Base-by-base conservation (phyloP, 2,329 filamentous ascomycete genomes). In the Coleophoma eucalyptorum region DNA sequence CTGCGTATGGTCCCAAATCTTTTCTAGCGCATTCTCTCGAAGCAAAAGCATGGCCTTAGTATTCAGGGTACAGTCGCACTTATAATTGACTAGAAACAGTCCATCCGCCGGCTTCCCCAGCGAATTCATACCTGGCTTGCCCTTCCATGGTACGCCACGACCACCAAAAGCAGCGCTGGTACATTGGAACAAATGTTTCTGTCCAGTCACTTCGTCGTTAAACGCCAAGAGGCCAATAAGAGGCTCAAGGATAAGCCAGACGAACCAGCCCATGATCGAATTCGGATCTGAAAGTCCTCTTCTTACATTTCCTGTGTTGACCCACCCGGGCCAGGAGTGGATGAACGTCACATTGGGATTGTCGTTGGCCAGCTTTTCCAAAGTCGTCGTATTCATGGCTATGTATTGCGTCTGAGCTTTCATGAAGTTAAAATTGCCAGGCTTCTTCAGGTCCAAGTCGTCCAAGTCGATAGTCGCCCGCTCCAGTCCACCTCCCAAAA, bases 401-500 rank as follows among this genome's bases (percentile, higher is more conserved):
- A 69, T 69, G 5, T 72, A 61, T 35, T 80, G 75, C 12, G 68
- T 72, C 13, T 72, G 71, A 8, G 65, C 58, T 1, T 64, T 69
- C 32, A 42, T 59, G 58, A 66, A 60, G 52, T 57, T 65, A 57
- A 65, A 62, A 48, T 62, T 68, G 47, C 58, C 51, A n/a, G 57
- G 51, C 37, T 56, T 50, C 32, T 45, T 69, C 48, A 58, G 65
- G 37, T 71, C 69, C 26, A 79, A 67, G 51, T 80, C 73, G 38
- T 72, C 62, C 1, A 68, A 63, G 21, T 82, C 63, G 12, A 54
- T 45, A 16, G 18, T 44, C 7, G 74, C 74, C 18, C 69, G 59
- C 65, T 83, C 80, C 16, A 70, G 68, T n/a, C 75, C 74, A 5
- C 69, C 79, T 0, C 70, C 74, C 0, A 78, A 63, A 13, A 83